Percentiles rank a stretch among this genome's conserved stretches.
Evolutionary conservation across 805 yeast species (phyloP).

Genomic region (Sungouiozyma ichnusensis): DNA sequence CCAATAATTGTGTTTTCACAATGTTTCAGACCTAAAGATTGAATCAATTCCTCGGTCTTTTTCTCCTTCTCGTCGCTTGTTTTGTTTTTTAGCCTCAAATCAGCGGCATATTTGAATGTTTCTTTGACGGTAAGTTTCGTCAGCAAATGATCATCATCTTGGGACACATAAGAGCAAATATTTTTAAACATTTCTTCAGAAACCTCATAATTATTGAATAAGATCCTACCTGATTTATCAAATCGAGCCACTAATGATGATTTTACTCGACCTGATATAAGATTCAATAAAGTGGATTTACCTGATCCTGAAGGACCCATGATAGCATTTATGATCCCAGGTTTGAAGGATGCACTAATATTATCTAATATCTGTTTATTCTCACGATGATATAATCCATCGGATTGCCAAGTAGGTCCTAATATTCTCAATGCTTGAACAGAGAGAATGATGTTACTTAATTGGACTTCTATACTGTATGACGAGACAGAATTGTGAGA

Average conservation of each 20-base stretch:
- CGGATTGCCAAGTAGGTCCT: conserved; percentile 3
- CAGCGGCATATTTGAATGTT: conserved; percentile 64
- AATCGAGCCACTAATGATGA: conserved; percentile 24
- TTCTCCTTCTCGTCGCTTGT: conserved; percentile 34
- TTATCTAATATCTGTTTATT: conserved; percentile 33
- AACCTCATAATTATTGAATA: conserved; percentile 34
- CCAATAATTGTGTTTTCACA: conserved; percentile 72
- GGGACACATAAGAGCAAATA: conserved; percentile 68
- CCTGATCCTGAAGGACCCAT: conserved; percentile 82
- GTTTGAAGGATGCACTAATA: conserved; percentile 41
- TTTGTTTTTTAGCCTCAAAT: conserved; percentile 44
- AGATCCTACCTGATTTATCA: conserved; percentile 33
- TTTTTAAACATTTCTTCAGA: conserved; percentile 29
- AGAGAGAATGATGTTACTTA: conserved; percentile 9
- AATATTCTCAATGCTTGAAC: conserved; percentile 7
- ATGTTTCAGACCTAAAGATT: conserved; percentile 59
- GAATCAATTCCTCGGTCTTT: conserved; percentile 46
- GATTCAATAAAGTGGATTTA: conserved; percentile 56
- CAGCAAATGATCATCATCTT: conserved; percentile 64
- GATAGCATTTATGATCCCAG: conserved; percentile 55
- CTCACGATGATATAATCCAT: conserved; percentile 5
- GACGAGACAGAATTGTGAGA: conserved; percentile 1
- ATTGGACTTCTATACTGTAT: background rate
- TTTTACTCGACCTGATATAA: conserved; percentile 48
- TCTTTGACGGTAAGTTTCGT: conserved; percentile 69